Percentiles rank a stretch among this genome's conserved stretches.
phyloP scores from a whole-genome alignment of 2,329 filamentous ascomycete species.

The Lachnellula suecica region DNA sequence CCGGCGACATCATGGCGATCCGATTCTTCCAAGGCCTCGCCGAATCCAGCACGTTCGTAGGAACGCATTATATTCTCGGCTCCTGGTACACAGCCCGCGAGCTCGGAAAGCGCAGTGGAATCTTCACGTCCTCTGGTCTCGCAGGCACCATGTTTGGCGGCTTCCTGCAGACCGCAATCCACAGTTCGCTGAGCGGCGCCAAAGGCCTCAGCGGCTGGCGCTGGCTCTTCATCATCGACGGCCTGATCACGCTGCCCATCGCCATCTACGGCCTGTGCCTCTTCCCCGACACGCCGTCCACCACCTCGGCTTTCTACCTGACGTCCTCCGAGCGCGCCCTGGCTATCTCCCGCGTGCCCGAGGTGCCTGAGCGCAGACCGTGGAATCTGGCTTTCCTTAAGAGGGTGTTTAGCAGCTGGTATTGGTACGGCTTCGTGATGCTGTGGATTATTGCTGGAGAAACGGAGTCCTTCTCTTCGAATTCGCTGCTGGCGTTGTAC shows the following conservation, averaged over 20 bases:
- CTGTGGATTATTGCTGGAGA: constrained; percentile 72
- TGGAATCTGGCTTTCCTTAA: constrained; percentile 49
- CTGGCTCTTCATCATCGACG: constrained; percentile 53
- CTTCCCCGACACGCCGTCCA: constrained; percentile 44
- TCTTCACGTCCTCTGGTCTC: constrained; percentile 60
- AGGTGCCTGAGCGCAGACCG: constrained; percentile 39
- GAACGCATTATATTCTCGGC: constrained; percentile 58
- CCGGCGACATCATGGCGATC: constrained; percentile 58
- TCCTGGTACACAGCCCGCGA: constrained; percentile 62
- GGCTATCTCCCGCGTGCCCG: constrained; percentile 44
- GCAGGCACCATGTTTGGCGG: constrained; percentile 62
- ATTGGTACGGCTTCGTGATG: constrained; percentile 65
- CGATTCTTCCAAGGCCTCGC: constrained; percentile 55
- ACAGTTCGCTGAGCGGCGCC: constrained; percentile 34
- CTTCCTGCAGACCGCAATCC: constrained; percentile 53
- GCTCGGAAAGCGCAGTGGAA: constrained; percentile 58
- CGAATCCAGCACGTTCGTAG: constrained; percentile 57
- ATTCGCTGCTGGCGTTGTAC: constrained; percentile 54
- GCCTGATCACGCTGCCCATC: constrained; percentile 55
- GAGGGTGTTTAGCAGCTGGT: constrained; percentile 57
- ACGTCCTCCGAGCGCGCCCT: constrained; percentile 39
- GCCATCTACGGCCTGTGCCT: constrained; percentile 52
- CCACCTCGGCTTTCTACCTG: constrained; percentile 42
- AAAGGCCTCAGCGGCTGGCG: constrained; percentile 51
- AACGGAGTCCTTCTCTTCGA: constrained; percentile 68